These are phyloP conservation scores for Scolecobasidium constrictum DNA, from an alignment of 2,329 filamentous ascomycete species.

Conservation along the genomic window DNA sequence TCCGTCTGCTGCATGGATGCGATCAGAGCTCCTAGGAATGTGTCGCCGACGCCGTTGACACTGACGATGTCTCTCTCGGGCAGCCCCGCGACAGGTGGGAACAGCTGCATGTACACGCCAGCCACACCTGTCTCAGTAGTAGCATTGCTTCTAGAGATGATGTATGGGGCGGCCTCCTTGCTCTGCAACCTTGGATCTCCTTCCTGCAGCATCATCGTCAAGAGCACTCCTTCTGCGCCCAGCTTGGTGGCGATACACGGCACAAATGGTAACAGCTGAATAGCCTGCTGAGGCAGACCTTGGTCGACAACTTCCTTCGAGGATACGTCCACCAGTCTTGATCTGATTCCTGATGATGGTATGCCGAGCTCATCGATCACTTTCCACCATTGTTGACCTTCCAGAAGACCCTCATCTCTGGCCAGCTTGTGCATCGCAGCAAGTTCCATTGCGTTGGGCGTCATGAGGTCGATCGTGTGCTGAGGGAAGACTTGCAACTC, in stretches of 20 bases:
- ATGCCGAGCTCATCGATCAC: conserved; percentile 73
- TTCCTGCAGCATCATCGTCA: conserved; percentile 59
- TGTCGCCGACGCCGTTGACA: conserved; percentile 92
- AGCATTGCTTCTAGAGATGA: conserved; percentile 49
- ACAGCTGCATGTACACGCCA: conserved; percentile 70
- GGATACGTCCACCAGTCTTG: conserved; percentile 30
- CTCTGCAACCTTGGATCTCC: conserved; percentile 55
- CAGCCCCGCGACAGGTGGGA: conserved; percentile 56
- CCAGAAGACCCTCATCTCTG: conserved; percentile 54
- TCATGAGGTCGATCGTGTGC: conserved; percentile 59
- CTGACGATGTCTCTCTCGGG: conserved; percentile 58
- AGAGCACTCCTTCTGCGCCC: conserved; percentile 61
- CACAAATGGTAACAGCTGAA: conserved; percentile 81
- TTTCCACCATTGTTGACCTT: conserved; percentile 63
- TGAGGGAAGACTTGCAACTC: conserved; percentile 41
- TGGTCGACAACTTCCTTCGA: conserved; percentile 57
- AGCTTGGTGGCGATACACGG: conserved; percentile 79
- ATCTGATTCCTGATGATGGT: conserved; percentile 38
- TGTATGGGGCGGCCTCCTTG: conserved; percentile 47
- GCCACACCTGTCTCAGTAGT: conserved; percentile 42
- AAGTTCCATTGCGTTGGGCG: conserved; percentile 78
- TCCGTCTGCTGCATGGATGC: conserved; percentile 53
- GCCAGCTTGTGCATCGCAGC: conserved; percentile 67
- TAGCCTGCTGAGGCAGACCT: conserved; percentile 71
- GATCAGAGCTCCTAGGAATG: conserved; percentile 77